Evolutionary conservation across 2,329 filamentous ascomycete species (phyloP), one percentile per base, ranked within the genome.

Genomic region (Furcasterigmium furcatum): DNA sequence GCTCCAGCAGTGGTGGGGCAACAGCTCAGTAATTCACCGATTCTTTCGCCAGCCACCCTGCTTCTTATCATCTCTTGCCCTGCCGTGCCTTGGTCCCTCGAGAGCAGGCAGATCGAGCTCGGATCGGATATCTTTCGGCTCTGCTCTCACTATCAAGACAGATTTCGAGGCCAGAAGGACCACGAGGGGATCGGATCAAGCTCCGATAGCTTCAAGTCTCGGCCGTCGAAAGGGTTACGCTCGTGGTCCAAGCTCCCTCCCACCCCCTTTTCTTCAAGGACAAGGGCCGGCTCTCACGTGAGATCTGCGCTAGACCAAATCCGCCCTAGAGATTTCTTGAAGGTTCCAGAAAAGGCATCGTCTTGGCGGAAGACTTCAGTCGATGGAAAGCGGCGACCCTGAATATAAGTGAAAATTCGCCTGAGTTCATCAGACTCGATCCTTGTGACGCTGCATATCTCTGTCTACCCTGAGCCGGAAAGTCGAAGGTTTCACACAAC

Each of bases 1-100:
- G 71, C 13, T 27, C 24, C 24, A 7, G n/a, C n/a, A n/a, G 77
- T 64, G 45, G 80, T 76, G 35, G 86, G 73, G 59, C 85, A 85
- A 55, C 71, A 82, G 61, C 41, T 42, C 41, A 39, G 41, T 36
- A 36, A 36, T 46, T 45, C 38, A 43, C 47, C 35, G 46, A 44
- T 52, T 51, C 50, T 51, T 52, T 12, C 46, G 50, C 50, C 48
- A 51, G 45, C 50, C 50, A 48, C 48, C 43, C 35, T 36, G 34
- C 16, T 36, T 18, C 16, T 20, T 25, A 40, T 24, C 38, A 21
- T 24, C 9, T 19, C 21, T 12, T n/a, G 38, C 38, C 25, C 38
- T 14, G 4, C 20, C 38, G n/a, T 36, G 9, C 34, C 24, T 27
- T 27, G 24, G 24, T 27, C 24, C 24, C 12, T 27, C 24, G 7